Base-by-base conservation (phyloP, 1,284 basidiomycete genomes). In the Puccinia polysora region DNA sequence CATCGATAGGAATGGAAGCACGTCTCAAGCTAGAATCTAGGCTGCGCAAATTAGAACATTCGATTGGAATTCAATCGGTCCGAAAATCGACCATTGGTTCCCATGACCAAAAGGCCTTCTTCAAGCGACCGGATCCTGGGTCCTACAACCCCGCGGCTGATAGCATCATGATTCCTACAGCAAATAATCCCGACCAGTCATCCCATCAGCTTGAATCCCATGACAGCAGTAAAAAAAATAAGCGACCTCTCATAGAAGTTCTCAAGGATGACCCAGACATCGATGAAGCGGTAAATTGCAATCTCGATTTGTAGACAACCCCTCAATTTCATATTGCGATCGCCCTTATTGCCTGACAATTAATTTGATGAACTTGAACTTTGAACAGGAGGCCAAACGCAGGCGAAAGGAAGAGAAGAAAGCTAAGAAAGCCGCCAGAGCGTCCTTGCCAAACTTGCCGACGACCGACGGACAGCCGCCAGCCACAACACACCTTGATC, bases 11-110 rank as follows among this genome's bases (percentile, higher is more conserved):
- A 75, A 82, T 97, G 75, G 90, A 93, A 78, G 91, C 93, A 81
- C 90, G 95, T 58, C 87, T 89, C 75, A 97, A 96, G 82, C 88
- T 98, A 75, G 96, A 98, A 82, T 90, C 91, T 18, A 88, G 95
- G 49, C 83, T 98, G 53, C 90, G 92, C 43, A 87, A 88, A 1
- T 85, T 98, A 56, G 94, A 98, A 80, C 84, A 89, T 78, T 87
- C 90, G 75, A 83, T 84, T 56, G 92, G 93, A 74, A 84, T 87
- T 50, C 83, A 85, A 34, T 81, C 80, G 81, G 85, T 76, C 82
- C 86, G 76, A 84, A 87, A 76, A 82, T 85, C 47, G 53, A 55
- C 38, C 30, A 73, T 73, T 28, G 73, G 82, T 82, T 65, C 84
- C 84, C 78, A 84, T 82, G 86, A 87, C 79, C 88, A 90, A 81